Base-by-base conservation (phyloP, 768 basidiomycete genomes). In the Leccinum longicurvipes region DNA sequence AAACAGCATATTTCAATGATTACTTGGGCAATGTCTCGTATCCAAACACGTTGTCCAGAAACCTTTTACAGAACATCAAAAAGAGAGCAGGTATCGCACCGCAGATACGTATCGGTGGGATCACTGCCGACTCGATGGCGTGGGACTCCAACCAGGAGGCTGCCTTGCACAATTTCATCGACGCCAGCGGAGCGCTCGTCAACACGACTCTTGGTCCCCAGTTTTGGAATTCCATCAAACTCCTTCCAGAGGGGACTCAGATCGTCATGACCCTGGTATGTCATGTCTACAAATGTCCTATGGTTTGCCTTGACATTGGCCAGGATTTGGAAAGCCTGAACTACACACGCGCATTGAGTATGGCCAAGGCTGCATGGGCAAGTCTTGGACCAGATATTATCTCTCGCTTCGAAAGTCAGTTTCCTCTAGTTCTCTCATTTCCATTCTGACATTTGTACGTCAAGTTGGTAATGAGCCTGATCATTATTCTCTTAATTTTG, bases 381-480 rank as follows among this genome's bases (percentile, higher is more conserved):
- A 73, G 76, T 17, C 68, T 82, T 29, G 70, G 67, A 11, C 56
- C 63, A 14, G 27, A 55, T 1, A 75, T 79, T 48, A 62, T 82
- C 6, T 66, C 71, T 23, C 71, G 72, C 2, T 73, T 81, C 36
- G 80, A 82, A 69, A 80, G 80, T 79, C n/a, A 52, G 58, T 41
- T 6, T 34, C 32, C 2, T 9, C 9, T 10, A 49, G 24, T 24
- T 44, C 4, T 25, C 17, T 47, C 19, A 15, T 47, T 5, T 1
- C 9, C n/a, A 4, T 27, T 32, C 53, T 58, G 39, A 61, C 32
- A n/a, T 7, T 32, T 4, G 21, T 29, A 14, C 29, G 10, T 50
- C 21, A 44, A 67, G 79, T 82, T 56, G 81, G 81, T 21, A 82
- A 82, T 49, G 81, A 82, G 65, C 80, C 80, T 2, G 80, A 82